Evolutionary conservation across 1,139 yeast genomes (phyloP), one percentile per base, ranked within the genome.

Genomic region (Hyphopichia khmerensis): DNA sequence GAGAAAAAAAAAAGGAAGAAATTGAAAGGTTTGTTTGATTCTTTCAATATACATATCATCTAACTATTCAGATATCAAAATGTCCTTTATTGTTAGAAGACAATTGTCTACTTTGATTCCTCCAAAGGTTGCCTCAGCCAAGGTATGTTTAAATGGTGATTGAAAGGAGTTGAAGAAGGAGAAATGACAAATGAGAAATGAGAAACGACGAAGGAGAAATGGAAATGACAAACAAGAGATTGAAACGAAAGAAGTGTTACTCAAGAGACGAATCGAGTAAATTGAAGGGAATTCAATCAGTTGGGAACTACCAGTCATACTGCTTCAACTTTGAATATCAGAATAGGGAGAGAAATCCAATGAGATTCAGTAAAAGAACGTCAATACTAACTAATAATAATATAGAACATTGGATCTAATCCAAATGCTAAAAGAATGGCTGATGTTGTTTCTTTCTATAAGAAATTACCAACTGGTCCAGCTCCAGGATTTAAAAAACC

Each of bases 391-490:
- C 32, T 11, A 27, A 21, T 21, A 8, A 29, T 24, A 14, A 17
- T 42, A 27, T 37, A 85, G 87, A 90, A 89, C 86, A 77, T 93
- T 59, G 96, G 96, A 46, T 80, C 96, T 53, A 88, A 90, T 73
- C 96, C 97, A 60, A 87, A 91, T 62, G 97, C 98, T 58, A 89
- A 89, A 80, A 89, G 96, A 77, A 89, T 93, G 87, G 85, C 88
- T 57, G 88, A 88, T 67, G 96, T 93, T 59, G 97, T 93, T 57
- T 79, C 88, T 53, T 90, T 93, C 80, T 93, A 93, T 86, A 87
- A 91, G 77, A 84, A 90, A 59, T 82, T 93, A 61, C 99, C 99
- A 64, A 91, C 90, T 68, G 99, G 99, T 40, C 76, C 87, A 50
- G 95, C 96, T 48, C 77, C 77, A 55, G 84, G 91, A 51, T 75